phyloP scores from a whole-genome alignment of 2,329 filamentous ascomycete species.

The Venturia aucupariae region DNA sequence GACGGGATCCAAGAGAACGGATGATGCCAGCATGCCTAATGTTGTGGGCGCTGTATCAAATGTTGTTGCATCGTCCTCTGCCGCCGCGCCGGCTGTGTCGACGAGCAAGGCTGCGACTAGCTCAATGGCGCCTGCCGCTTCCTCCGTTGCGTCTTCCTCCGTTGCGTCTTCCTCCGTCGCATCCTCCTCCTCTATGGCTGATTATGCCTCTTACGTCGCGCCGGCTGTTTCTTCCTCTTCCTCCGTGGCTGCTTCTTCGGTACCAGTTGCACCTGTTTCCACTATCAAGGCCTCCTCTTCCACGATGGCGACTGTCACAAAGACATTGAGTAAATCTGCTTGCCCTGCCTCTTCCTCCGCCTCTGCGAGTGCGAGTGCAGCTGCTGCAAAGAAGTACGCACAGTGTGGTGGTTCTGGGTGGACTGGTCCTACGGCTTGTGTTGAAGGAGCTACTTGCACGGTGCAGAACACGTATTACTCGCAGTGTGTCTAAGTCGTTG shows the following conservation, averaged over 20 bases:
- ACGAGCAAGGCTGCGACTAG: not conserved
- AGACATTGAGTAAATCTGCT: not conserved
- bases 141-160: not conserved
- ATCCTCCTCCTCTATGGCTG: not conserved
- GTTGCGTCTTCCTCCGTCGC: not conserved
- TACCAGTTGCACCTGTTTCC: not conserved
- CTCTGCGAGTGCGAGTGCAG: not conserved
- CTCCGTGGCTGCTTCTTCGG: not conserved
- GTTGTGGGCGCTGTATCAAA: not conserved
- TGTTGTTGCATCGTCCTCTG: not conserved
- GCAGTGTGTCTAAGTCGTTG: constrained; percentile 13
- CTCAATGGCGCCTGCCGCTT: not conserved
- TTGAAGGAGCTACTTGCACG: constrained; percentile 14
- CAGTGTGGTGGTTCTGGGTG: constrained; percentile 16
- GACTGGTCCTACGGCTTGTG: constrained; percentile 15
- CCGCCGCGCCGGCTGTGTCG: not conserved
- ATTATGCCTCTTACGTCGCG: not conserved
- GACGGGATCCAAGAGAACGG: not conserved
- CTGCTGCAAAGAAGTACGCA: not conserved
- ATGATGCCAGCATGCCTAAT: not conserved
- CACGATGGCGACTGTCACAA: not conserved
- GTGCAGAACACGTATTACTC: constrained; percentile 14
- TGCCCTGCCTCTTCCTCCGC: not conserved
- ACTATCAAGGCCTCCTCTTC: not conserved
- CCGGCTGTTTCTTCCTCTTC: not conserved